These are phyloP conservation scores for Solanum hybrid DNA, from an alignment of 305 asterid species.

Conservation along the genomic window DNA sequence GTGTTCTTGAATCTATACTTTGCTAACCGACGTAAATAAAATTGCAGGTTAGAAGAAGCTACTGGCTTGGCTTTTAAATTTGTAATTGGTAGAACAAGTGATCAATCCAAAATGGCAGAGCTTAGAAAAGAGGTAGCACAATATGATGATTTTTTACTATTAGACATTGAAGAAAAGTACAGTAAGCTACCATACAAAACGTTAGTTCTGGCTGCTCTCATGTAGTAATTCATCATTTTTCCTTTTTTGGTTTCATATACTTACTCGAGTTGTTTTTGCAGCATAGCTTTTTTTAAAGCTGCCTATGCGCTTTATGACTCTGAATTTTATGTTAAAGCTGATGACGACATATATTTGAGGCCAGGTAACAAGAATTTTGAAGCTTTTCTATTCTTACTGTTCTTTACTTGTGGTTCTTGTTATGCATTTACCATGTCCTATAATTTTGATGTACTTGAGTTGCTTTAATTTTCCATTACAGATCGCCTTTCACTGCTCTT, in stretches of 20 bases:
- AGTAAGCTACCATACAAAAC: constrained; percentile 99
- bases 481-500: constrained; percentile 91
- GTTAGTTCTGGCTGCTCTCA: constrained; percentile 39
- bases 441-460: no score
- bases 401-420: not conserved
- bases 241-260: no score
- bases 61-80: constrained; percentile 94
- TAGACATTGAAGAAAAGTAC: constrained; percentile 97
- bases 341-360: constrained; percentile 92
- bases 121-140: constrained; percentile 69
- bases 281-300: constrained; percentile 93
- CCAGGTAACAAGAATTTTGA: constrained; percentile 52
- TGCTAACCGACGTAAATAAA: not conserved
- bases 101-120: constrained; percentile 67
- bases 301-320: constrained; percentile 88
- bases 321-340: constrained; percentile 95
- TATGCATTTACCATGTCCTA: not conserved
- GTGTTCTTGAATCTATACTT: not conserved
- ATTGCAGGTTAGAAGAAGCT: constrained; percentile 92
- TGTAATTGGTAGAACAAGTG: constrained; percentile 75
- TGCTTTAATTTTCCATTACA: constrained; percentile 21
- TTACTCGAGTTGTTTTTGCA: constrained; percentile 15
- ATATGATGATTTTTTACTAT: constrained; percentile 83
- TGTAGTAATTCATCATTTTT: no score
- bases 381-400: not conserved